Evolutionary conservation across 2,329 filamentous ascomycete genomes (phyloP).

Genomic region (Penicillium paneum): DNA sequence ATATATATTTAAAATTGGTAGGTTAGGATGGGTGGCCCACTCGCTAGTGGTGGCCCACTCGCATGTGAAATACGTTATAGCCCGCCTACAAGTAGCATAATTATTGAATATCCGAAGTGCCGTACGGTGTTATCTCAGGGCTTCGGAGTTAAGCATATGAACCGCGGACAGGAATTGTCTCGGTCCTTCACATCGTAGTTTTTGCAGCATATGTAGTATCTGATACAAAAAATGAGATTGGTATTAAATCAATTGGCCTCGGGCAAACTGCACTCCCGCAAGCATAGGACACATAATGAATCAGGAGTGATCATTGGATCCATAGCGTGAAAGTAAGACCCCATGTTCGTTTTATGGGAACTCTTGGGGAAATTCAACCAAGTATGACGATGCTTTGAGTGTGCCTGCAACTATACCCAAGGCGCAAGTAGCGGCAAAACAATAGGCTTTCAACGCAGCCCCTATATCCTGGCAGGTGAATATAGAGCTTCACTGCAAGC

Average conservation of each 20-base stretch:
- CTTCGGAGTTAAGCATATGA: not conserved
- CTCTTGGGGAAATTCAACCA: not conserved
- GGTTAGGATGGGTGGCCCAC: too few species aligned
- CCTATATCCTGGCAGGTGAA: constrained; percentile 24
- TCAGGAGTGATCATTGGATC: constrained; percentile 48
- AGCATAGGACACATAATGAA: not conserved
- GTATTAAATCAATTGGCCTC: constrained; percentile 13
- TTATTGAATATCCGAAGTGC: not conserved
- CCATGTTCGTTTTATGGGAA: constrained; percentile 21
- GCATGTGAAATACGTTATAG: too few species aligned
- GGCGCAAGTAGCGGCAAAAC: not conserved
- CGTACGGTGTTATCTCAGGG: not conserved
- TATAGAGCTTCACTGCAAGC: not conserved
- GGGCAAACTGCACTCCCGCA: not conserved
- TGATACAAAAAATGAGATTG: not conserved
- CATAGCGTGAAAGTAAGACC: not conserved
- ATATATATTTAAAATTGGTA: too few species aligned
- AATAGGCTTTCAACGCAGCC: too few species aligned
- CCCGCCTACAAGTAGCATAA: not conserved
- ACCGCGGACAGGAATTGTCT: not conserved
- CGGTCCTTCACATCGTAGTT: not conserved
- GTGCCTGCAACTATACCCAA: not conserved
- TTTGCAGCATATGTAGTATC: not conserved
- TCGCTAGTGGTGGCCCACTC: too few species aligned
- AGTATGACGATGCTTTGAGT: constrained; percentile 53